Evolutionary conservation across 768 basidiomycete genomes (phyloP).

Genomic region (Mycena haematopus): DNA sequence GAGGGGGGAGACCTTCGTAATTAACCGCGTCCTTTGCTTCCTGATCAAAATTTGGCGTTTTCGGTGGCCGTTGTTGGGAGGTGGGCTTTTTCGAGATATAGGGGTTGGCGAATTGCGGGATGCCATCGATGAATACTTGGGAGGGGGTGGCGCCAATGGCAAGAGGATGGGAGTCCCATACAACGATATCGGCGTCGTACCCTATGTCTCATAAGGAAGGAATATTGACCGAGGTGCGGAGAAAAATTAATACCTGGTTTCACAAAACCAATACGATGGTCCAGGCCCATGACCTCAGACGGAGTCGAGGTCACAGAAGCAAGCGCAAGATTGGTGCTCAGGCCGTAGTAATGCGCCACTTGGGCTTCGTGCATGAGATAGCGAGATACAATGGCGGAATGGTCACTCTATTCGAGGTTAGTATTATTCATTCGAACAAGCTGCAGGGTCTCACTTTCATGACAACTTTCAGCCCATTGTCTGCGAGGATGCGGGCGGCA

Average conservation of each 20-base stretch:
- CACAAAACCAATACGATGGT: slow-evolving; percentile 77
- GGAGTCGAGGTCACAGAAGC: slow-evolving; percentile 75
- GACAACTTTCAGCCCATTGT: slow-evolving; percentile 70
- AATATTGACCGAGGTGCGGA: background rate
- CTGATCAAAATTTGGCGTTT: slow-evolving; percentile 64
- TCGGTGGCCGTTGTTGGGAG: slow-evolving; percentile 57
- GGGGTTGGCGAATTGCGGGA: slow-evolving; percentile 65
- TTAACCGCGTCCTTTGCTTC: slow-evolving; percentile 60
- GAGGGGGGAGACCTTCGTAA: slow-evolving; percentile 71
- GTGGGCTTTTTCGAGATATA: slow-evolving; percentile 57
- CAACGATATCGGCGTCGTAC: slow-evolving; percentile 77
- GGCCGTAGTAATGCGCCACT: slow-evolving; percentile 77
- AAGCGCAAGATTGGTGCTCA: slow-evolving; percentile 69
- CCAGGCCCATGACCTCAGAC: slow-evolving; percentile 72
- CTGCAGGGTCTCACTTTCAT: slow-evolving; percentile 61
- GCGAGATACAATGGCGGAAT: slow-evolving; percentile 67
- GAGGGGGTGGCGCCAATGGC: slow-evolving; percentile 77
- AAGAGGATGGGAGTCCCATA: slow-evolving; percentile 83
- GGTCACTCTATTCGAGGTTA: slow-evolving; percentile 56
- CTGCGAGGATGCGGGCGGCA: slow-evolving; percentile 72
- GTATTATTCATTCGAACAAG: background rate
- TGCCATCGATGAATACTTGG: slow-evolving; percentile 88
- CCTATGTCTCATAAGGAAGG: slow-evolving; percentile 41
- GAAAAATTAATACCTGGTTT: slow-evolving; percentile 49
- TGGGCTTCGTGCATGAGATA: slow-evolving; percentile 80